Evolutionary conservation across 1,284 basidiomycete genomes (phyloP).

Genomic region (Sparassis latifolia): DNA sequence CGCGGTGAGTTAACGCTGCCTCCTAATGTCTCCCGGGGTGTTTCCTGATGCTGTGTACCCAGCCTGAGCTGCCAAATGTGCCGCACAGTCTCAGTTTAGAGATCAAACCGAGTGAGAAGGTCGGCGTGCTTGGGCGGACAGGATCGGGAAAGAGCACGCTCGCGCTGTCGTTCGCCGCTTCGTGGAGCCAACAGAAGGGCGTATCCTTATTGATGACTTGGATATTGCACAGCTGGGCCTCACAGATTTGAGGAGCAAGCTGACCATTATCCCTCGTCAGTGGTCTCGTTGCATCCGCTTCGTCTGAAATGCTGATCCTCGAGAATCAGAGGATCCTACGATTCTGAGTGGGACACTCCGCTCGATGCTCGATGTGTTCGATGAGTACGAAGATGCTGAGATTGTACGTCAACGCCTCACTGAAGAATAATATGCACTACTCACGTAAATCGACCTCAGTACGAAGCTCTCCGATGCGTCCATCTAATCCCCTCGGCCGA

Average conservation of each 20-base stretch:
- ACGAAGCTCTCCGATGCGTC: constrained; percentile 82
- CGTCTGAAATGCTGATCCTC: background rate
- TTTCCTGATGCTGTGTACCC: background rate
- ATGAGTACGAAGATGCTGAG: constrained; percentile 81
- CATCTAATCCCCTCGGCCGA: constrained; percentile 72
- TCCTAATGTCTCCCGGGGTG: too few species aligned
- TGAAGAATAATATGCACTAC: too few species aligned
- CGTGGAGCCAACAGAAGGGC: constrained; percentile 80
- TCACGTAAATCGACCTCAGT: constrained; percentile 35
- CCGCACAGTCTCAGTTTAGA: constrained; percentile 80
- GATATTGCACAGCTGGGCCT: constrained; percentile 86
- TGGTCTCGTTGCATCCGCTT: constrained; percentile 17
- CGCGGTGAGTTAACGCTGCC: constrained; percentile 48
- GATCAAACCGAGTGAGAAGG: constrained; percentile 72
- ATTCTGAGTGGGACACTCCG: constrained; percentile 86
- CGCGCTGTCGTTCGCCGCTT: constrained; percentile 91
- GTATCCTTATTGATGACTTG: constrained; percentile 82
- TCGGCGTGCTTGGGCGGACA: constrained; percentile 87
- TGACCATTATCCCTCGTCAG: constrained; percentile 90
- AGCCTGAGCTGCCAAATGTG: constrained; percentile 83
- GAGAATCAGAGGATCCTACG: constrained; percentile 74
- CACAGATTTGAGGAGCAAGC: constrained; percentile 74
- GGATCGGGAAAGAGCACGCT: constrained; percentile 89
- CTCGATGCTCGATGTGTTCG: constrained; percentile 86
- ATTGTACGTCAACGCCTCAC: constrained; percentile 46